Evolutionary conservation across 148 eudicot species (phyloP).

Genomic region (Dianthus caryophyllus): DNA sequence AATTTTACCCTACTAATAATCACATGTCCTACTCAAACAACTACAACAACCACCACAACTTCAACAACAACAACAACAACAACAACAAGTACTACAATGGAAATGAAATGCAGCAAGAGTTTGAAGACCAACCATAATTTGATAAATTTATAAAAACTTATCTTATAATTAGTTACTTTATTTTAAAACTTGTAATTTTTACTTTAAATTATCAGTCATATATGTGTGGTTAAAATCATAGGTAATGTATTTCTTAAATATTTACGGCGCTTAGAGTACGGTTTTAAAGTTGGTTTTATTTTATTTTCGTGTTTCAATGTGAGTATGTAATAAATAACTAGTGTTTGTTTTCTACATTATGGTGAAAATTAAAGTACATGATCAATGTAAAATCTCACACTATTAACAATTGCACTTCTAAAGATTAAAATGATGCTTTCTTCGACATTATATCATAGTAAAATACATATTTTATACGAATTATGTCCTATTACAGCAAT

Average conservation of each 20-base stretch:
- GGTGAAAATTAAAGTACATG: too few species aligned
- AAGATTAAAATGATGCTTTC: too few species aligned
- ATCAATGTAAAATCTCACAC: too few species aligned
- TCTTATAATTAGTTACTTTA: neutral
- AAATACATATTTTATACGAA: too few species aligned
- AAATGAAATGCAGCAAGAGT: conserved; percentile 34
- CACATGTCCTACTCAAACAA: conserved; percentile 11
- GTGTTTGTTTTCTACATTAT: conserved; percentile 4
- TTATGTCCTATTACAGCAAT: too few species aligned
- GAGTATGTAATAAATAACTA: conserved; percentile 5
- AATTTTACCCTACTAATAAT: conserved; percentile 10
- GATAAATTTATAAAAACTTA: neutral
- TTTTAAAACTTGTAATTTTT: neutral
- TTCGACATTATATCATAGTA: too few species aligned
- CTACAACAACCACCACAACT: conserved; percentile 5
- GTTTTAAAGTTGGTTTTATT: conserved; percentile 12
- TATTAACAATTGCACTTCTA: too few species aligned
- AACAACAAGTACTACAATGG: conserved; percentile 17
- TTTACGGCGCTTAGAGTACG: conserved; percentile 15
- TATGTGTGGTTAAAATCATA: neutral
- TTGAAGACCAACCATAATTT: conserved; percentile 28
- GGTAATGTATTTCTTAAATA: neutral
- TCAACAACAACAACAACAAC: neutral
- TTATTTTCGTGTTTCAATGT: conserved; percentile 22
- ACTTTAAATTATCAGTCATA: conserved; percentile 3